Evolutionary conservation across 1,284 basidiomycete genomes (phyloP).

Genomic region (Coniferiporia sulphurascens): DNA sequence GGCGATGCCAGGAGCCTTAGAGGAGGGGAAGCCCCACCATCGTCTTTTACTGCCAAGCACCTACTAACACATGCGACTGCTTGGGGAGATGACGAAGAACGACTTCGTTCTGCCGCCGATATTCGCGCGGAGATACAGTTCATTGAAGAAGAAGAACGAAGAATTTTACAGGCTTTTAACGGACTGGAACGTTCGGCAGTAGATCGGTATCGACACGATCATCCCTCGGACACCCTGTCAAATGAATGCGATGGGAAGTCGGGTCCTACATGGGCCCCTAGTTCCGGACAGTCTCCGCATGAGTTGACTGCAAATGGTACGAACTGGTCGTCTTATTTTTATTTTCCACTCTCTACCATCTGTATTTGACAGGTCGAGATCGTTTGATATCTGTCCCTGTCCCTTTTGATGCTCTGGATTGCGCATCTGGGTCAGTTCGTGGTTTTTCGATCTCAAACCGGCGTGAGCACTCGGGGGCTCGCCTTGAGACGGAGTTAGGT

Average conservation of each 20-base stretch:
- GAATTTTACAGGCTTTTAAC: constrained; percentile 70
- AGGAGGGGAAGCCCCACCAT: constrained; percentile 9
- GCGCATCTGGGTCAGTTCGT: neutral
- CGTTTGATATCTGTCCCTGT: neutral
- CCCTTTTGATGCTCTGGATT: neutral
- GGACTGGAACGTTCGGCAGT: constrained; percentile 66
- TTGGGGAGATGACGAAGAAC: constrained; percentile 40
- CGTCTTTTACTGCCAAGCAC: constrained; percentile 11
- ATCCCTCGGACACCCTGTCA: constrained; percentile 28
- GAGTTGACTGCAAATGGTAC: neutral
- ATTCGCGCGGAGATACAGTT: constrained; percentile 59
- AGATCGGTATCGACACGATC: constrained; percentile 42
- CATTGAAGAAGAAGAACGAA: constrained; percentile 61
- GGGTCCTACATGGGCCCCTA: constrained; percentile 31
- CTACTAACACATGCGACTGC: neutral
- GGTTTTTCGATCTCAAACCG: no score
- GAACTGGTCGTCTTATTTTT: neutral
- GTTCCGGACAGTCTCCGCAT: constrained; percentile 25
- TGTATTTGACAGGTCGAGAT: neutral
- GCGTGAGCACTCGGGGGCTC: neutral
- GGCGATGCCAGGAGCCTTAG: constrained; percentile 6
- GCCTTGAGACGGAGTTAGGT: constrained; percentile 47
- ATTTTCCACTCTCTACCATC: neutral
- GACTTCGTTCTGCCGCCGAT: constrained; percentile 50
- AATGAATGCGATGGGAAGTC: constrained; percentile 18